These are phyloP conservation scores for Aspergillus biplanus DNA, from an alignment of 495 filamentous ascomycete species.

Conservation along the genomic window DNA sequence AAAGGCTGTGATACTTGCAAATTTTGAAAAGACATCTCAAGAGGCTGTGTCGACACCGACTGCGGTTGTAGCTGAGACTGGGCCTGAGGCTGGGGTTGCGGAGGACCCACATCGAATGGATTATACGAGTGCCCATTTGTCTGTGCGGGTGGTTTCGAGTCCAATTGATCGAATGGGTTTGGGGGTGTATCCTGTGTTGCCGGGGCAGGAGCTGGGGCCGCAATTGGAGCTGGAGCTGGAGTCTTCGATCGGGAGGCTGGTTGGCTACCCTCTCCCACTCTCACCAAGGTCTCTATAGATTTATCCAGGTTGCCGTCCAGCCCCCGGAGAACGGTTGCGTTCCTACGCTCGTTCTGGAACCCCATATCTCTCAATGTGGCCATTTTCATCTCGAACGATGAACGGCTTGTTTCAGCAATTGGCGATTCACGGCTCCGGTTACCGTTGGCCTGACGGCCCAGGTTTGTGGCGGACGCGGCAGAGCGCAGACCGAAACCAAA, in stretches of 20 bases:
- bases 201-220: conserved; percentile 7
- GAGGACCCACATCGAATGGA: conserved; percentile 64
- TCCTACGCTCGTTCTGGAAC: conserved; percentile 82
- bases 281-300: conserved; percentile 78
- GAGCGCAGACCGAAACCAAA: conserved; percentile 75
- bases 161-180: conserved; percentile 57
- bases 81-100: conserved; percentile 23
- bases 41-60: conserved; percentile 59
- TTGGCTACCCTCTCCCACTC: conserved; percentile 70
- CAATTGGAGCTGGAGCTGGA: conserved; percentile 22
- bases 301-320: conserved; percentile 82
- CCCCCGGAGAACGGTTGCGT: conserved; percentile 75
- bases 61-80: conserved; percentile 35
- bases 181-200: conserved; percentile 33
- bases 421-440: conserved; percentile 36
- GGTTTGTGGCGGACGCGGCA: conserved; percentile 69
- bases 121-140: conserved; percentile 52
- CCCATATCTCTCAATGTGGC: conserved; percentile 86
- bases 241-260: conserved; percentile 45
- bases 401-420: conserved; percentile 27
- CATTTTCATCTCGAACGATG: conserved; percentile 69
- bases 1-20: conserved; percentile 72
- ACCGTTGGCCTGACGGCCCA: conserved; percentile 36
- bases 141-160: conserved; percentile 39
- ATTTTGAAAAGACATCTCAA: conserved; percentile 73